A percentile compares a stretch with the other conserved stretches of the same genome.
phyloP scores from a whole-genome alignment of 2,329 filamentous ascomycete species.

The Fusarium torulosum region DNA sequence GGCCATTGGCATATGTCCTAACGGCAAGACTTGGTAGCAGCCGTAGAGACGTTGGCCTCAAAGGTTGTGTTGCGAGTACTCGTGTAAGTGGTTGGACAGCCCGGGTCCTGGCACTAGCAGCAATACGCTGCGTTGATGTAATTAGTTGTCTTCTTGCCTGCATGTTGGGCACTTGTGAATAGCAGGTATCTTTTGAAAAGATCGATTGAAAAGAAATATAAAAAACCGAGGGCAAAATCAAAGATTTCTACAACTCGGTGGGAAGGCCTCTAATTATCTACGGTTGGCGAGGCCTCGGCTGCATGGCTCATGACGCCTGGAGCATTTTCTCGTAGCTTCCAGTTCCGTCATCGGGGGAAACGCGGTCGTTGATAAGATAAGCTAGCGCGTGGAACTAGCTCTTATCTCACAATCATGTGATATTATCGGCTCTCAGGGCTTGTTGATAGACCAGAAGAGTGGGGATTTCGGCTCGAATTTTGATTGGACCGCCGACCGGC shows the following conservation, averaged over 20 bases:
- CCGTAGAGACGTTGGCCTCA: conserved; percentile 41
- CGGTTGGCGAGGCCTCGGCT: conserved; percentile 23
- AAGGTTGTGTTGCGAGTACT: conserved; percentile 40
- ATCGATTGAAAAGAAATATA: conserved; percentile 5
- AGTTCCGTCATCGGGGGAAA: conserved; percentile 36
- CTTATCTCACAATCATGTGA: conserved; percentile 54
- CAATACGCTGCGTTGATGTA: conserved; percentile 55
- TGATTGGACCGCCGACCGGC: conserved; percentile 50
- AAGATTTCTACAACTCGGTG: conserved; percentile 6
- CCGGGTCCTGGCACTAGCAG: conserved; percentile 50
- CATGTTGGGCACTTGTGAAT: conserved; percentile 49
- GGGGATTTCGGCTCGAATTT: background rate
- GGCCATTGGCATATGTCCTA: conserved; percentile 75
- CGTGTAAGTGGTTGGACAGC: conserved; percentile 49
- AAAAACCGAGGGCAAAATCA: conserved; percentile 12
- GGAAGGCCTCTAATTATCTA: conserved; percentile 41
- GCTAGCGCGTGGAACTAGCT: background rate
- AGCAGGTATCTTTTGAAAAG: conserved; percentile 10
- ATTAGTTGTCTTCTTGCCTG: conserved; percentile 58
- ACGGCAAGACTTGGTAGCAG: conserved; percentile 57
- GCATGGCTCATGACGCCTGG: conserved; percentile 46
- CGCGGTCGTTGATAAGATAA: conserved; percentile 7
- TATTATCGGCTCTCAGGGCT: conserved; percentile 43
- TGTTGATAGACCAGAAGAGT: conserved; percentile 7
- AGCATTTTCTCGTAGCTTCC: conserved; percentile 59